Evolutionary conservation across 2,329 filamentous ascomycete genomes (phyloP), one percentile per base, ranked within the genome.

Genomic region (Penicillium frequentans): DNA sequence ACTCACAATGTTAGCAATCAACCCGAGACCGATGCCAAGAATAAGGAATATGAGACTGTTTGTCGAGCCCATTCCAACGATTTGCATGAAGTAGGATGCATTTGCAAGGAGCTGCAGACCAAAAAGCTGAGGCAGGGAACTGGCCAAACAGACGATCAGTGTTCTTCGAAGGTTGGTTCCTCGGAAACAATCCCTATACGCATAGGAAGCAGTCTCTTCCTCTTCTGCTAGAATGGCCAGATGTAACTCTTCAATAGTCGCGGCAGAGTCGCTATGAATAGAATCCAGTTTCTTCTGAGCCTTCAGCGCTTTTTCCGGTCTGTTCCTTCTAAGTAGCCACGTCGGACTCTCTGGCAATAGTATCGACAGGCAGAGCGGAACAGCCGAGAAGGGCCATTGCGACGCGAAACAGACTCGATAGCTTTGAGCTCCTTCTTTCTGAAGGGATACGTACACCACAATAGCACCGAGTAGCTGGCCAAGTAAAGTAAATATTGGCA

Each of bases 281-380:
- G 56, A 61, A 35, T 65, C 50, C 2, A 65, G 53, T 23, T 39
- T 57, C n/a, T 29, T 45, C 13, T 65, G 63, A 11, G 55, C 58
- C 19, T 55, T 58, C 19, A 65, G 23, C 5, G 62, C 63, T 2
- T 54, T 70, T 58, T 78, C 73, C 13, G 73, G 67, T 14, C 64
- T 67, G 2, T 69, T 70, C 52, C 74, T 77, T 16, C 79, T 75
- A 1, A 83, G 66, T 0, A 82, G 64, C 61, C 76, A 83, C 0
- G 77, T 73, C 0, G 81, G 81, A 10, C 75, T 79, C 57, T 84
- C 81, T 1, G 81, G 81, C 33, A 83, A 73, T 42, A 79, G 49
- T n/a, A 76, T 65, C 0, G 79, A 72, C 13, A 80, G 64, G 14
- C 77, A 11, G 14, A 82, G 66, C 0, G 79, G 76, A 1, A 79